phyloP scores from a whole-genome alignment of 805 yeast genomes.

The Starmera dryadoides region DNA sequence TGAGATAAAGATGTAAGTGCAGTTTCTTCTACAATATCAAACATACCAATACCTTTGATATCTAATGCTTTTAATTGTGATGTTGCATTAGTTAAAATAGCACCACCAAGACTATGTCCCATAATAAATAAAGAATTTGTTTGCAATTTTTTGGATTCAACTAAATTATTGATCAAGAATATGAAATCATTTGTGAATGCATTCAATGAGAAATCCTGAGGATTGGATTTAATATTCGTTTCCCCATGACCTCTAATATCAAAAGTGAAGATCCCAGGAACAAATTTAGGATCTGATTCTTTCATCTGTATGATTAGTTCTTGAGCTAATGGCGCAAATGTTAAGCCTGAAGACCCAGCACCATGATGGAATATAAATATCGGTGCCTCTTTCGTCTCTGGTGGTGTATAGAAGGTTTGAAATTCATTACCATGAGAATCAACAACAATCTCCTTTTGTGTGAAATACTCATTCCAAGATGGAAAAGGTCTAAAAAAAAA shows the following conservation, averaged over 20 bases:
- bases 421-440: slow-evolving; percentile 25
- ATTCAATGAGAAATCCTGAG: slow-evolving; percentile 35
- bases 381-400: slow-evolving; percentile 37
- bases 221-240: slow-evolving; percentile 25
- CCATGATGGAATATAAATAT: slow-evolving; percentile 84
- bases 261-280: slow-evolving; percentile 60
- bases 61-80: slow-evolving; percentile 15
- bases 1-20: slow-evolving; percentile 63
- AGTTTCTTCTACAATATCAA: slow-evolving; percentile 93
- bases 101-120: slow-evolving; percentile 94
- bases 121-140: slow-evolving; percentile 43
- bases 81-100: slow-evolving; percentile 58
- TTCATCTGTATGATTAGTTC: slow-evolving; percentile 21
- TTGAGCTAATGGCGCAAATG: slow-evolving; percentile 55
- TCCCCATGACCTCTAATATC: slow-evolving; percentile 87
- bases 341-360: slow-evolving; percentile 82
- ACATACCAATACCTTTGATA: slow-evolving; percentile 63
- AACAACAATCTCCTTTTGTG: slow-evolving; percentile 14
- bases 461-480: slow-evolving; percentile 29
- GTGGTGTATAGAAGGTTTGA: slow-evolving; percentile 53
- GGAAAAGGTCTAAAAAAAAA: background rate
- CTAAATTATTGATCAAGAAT: slow-evolving; percentile 36
- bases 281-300: slow-evolving; percentile 20
- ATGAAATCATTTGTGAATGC: slow-evolving; percentile 53
- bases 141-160: slow-evolving; percentile 9